Conservation (phyloP, 2,329 filamentous ascomycete genomes). For the Penicillium rolfsii region DNA sequence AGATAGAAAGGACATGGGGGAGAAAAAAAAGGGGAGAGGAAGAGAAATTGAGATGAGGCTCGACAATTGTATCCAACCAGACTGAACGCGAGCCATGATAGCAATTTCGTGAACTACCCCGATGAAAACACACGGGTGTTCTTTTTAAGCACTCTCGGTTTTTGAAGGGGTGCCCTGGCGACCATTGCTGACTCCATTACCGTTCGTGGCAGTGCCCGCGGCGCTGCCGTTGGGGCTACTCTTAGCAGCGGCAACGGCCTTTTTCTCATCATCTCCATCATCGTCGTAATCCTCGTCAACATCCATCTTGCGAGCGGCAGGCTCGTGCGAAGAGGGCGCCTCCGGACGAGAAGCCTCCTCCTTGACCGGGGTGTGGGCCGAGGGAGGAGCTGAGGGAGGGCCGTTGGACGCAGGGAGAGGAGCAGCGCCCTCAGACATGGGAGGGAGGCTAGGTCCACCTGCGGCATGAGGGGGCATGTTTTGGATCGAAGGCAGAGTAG, state of each 20-base stretch:
- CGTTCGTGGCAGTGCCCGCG: conserved; percentile 19
- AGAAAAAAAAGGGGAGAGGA: conserved; percentile 13
- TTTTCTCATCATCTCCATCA: conserved; percentile 80
- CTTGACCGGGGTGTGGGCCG: conserved; percentile 57
- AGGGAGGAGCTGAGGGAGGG: conserved; percentile 42
- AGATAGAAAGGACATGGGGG: conserved; percentile 25
- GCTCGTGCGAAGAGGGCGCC: conserved; percentile 67
- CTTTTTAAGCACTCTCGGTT: conserved; percentile 34
- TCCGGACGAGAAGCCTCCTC: conserved; percentile 59
- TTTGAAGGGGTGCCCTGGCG: conserved; percentile 38
- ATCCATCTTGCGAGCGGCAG: conserved; percentile 91
- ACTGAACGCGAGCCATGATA: conserved; percentile 2
- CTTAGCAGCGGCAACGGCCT: conserved; percentile 39
- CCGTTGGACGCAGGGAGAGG: conserved; percentile 46
- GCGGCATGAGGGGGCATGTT: conserved; percentile 52
- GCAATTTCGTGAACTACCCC: neutral
- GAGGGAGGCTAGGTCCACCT: conserved; percentile 58
- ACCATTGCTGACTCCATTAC: conserved; percentile 24
- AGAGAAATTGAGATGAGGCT: neutral
- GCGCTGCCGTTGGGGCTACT: conserved; percentile 41
- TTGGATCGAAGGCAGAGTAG: conserved; percentile 58
- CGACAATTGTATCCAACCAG: neutral
- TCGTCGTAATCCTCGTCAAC: conserved; percentile 98
- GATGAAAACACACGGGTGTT: neutral
- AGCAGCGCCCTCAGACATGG: conserved; percentile 54